A percentile compares a stretch with the other conserved stretches of the same genome.
phyloP scores from a whole-genome alignment of 192 early-diverging fungal species.

The Paraglomus occultum region DNA sequence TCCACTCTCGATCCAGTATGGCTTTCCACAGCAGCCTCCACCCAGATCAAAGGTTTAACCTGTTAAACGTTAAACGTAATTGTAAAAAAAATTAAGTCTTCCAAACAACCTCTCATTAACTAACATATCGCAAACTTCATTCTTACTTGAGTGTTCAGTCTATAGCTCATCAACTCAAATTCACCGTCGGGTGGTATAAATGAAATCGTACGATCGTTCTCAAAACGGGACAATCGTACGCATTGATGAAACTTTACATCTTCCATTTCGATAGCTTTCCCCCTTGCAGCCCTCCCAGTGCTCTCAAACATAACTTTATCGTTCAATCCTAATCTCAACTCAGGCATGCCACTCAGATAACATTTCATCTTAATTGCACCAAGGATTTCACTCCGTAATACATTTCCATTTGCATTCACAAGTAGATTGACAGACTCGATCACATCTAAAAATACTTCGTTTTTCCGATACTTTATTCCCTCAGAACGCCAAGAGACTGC shows the following conservation, averaged over 20 bases:
- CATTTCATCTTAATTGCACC: constrained; percentile 84
- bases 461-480: constrained; percentile 95
- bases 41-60: constrained; percentile 82
- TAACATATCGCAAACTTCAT: not conserved
- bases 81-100: constrained; percentile 12
- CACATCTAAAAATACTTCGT: constrained; percentile 98
- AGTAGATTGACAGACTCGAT: constrained; percentile 96
- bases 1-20: constrained; percentile 93
- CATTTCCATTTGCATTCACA: constrained; percentile 66
- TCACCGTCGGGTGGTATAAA: constrained; percentile 90
- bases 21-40: constrained; percentile 79
- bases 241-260: constrained; percentile 92
- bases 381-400: constrained; percentile 66
- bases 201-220: constrained; percentile 85
- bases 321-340: constrained; percentile 80
- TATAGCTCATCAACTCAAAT: constrained; percentile 90
- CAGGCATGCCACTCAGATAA: constrained; percentile 85
- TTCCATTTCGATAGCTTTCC: constrained; percentile 88
- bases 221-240: constrained; percentile 83
- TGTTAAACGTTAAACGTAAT: constrained; percentile 3
- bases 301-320: constrained; percentile 94
- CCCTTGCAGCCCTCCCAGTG: constrained; percentile 68
- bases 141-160: constrained; percentile 68
- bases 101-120: not conserved
- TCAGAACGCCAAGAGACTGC: constrained; percentile 91